Evolutionary conservation across 805 yeast genomes (phyloP).

Genomic region (Candida ortonii): DNA sequence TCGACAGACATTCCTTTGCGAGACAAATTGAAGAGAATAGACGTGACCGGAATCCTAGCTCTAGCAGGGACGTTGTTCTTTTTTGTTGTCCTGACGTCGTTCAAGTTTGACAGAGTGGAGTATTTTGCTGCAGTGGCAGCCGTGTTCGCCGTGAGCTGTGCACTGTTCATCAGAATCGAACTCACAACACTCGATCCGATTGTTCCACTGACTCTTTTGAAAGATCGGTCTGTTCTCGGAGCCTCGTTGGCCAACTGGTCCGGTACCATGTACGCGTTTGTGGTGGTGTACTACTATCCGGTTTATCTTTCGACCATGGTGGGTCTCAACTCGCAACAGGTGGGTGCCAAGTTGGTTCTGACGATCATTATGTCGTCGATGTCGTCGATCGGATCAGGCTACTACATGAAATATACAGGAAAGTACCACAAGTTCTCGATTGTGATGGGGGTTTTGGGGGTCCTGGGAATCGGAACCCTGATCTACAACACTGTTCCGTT

Average conservation of each 20-base stretch:
- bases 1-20: conserved; percentile 25
- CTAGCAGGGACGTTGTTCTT: conserved; percentile 33
- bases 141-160: conserved; percentile 7
- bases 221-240: conserved; percentile 57
- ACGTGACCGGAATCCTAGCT: conserved; percentile 40
- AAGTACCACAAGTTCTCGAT: conserved; percentile 50
- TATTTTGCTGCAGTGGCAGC: conserved; percentile 32
- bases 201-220: conserved; percentile 55
- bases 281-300: conserved; percentile 57
- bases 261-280: conserved; percentile 46
- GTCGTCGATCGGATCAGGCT: conserved; percentile 63
- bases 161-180: conserved; percentile 23
- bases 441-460: conserved; percentile 39
- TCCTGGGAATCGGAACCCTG: conserved; percentile 39
- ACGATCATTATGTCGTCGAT: conserved; percentile 56
- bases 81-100: conserved; percentile 36
- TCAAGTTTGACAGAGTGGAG: conserved; percentile 43
- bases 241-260: conserved; percentile 65
- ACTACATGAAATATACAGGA: conserved; percentile 63
- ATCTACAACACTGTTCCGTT: conserved; percentile 25
- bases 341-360: conserved; percentile 60
- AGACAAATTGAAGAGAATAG: conserved; percentile 53
- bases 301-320: conserved; percentile 57
- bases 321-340: conserved; percentile 49
- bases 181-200: conserved; percentile 47